Evolutionary conservation across 1,284 basidiomycete species (phyloP).

Genomic region (Neotropicomus parvogracilis): DNA sequence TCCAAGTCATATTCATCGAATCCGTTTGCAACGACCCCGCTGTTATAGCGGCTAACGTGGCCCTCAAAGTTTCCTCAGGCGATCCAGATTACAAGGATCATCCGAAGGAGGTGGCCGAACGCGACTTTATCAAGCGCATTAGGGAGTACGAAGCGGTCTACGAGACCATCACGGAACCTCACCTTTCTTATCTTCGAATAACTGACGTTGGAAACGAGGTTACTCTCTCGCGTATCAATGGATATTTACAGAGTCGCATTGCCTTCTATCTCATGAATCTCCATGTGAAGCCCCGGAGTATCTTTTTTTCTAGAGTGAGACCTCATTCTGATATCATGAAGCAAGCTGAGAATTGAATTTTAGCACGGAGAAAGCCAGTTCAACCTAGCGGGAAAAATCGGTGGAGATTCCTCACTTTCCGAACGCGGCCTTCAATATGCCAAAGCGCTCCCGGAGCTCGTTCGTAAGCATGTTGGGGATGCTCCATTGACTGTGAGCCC

Average conservation of each 20-base stretch:
- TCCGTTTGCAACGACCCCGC: constrained; percentile 92
- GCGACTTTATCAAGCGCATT: constrained; percentile 90
- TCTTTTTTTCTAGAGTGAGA: constrained; percentile 90
- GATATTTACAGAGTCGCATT: constrained; percentile 94
- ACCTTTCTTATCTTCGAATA: constrained; percentile 84
- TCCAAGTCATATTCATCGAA: constrained; percentile 92
- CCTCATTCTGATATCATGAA: constrained; percentile 11
- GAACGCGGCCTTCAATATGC: constrained; percentile 85
- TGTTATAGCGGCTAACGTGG: constrained; percentile 93
- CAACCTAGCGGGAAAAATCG: constrained; percentile 96
- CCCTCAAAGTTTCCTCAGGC: constrained; percentile 91
- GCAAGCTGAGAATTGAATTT: constrained; percentile 5
- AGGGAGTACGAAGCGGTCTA: constrained; percentile 94
- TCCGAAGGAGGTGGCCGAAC: constrained; percentile 81
- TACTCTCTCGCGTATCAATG: constrained; percentile 79
- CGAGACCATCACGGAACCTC: constrained; percentile 86
- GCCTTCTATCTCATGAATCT: constrained; percentile 99
- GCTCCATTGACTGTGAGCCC: constrained; percentile 75
- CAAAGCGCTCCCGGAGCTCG: constrained; percentile 78
- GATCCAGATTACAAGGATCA: constrained; percentile 97
- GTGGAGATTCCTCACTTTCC: constrained; percentile 90
- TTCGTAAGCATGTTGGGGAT: constrained; percentile 90
- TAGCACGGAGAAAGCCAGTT: constrained; percentile 98
- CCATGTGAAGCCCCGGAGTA: constrained; percentile 93
- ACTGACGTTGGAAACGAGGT: constrained; percentile 87